These are phyloP conservation scores for Metrosideros polymorpha DNA, from an alignment of 441 rosid genomes.

Conservation along the genomic window DNA sequence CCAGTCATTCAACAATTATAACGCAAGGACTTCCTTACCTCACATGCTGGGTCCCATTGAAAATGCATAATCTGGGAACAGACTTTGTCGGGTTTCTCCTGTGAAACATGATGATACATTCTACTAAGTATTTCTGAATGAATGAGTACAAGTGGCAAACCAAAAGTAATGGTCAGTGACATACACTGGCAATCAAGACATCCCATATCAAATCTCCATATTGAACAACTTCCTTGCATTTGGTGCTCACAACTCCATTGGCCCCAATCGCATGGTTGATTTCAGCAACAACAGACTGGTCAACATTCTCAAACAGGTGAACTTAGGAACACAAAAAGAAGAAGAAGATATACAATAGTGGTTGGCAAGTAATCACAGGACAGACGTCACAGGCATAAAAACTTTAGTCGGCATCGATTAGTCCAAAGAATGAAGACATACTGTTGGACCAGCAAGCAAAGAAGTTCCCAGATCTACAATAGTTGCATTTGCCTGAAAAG, in stretches of 20 bases:
- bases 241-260: slow-evolving; percentile 47
- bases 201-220: slow-evolving; percentile 60
- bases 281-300: slow-evolving; percentile 54
- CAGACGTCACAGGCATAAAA: background rate
- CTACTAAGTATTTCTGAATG: background rate
- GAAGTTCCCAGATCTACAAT: too few relatives aligned
- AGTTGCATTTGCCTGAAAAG: slow-evolving; percentile 44
- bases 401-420: background rate
- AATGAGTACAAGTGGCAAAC: background rate
- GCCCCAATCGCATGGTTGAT: slow-evolving; percentile 79
- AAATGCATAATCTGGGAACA: slow-evolving; percentile 41
- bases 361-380: background rate
- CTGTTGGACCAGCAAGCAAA: slow-evolving; percentile 68
- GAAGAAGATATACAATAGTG: background rate
- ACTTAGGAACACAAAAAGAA: too few relatives aligned
- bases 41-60: slow-evolving; percentile 8
- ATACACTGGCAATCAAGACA: too few relatives aligned
- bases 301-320: slow-evolving; percentile 29
- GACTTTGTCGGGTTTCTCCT: slow-evolving; percentile 45
- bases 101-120: background rate
- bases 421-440: slow-evolving; percentile 10
- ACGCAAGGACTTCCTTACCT: slow-evolving; percentile 15
- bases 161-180: too few relatives aligned
- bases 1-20: background rate
- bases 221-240: slow-evolving; percentile 60